Percentiles rank a stretch among this genome's conserved stretches.
Evolutionary conservation across 2,329 filamentous ascomycete species (phyloP).

Genomic region (Exophiala phaeomuriformis): DNA sequence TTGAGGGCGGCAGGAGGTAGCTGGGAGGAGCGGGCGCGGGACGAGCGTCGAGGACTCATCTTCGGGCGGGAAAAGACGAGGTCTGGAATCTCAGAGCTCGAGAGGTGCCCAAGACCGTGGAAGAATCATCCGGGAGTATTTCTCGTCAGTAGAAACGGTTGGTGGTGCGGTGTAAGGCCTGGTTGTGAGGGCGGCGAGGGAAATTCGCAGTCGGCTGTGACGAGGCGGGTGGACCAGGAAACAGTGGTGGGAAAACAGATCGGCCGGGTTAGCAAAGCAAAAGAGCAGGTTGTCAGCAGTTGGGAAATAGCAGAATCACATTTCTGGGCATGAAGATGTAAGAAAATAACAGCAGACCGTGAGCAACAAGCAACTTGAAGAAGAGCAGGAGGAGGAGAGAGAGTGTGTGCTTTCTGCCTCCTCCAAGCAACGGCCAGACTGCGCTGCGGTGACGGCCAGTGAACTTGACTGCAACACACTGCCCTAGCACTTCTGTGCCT

Average conservation of each 20-base stretch:
- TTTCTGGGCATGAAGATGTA: background rate
- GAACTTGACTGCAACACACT: background rate
- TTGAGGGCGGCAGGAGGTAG: slow-evolving; percentile 61
- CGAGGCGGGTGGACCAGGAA: background rate
- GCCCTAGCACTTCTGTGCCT: background rate
- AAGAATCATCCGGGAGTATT: slow-evolving; percentile 1
- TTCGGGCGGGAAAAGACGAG: slow-evolving; percentile 8
- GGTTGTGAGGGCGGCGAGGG: slow-evolving; percentile 5
- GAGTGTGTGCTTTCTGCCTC: slow-evolving; percentile 5
- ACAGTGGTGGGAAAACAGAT: background rate
- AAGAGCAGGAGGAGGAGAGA: slow-evolving; percentile 1
- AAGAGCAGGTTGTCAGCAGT: slow-evolving; percentile 7
- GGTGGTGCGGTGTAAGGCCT: slow-evolving; percentile 5
- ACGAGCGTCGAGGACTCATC: slow-evolving; percentile 77
- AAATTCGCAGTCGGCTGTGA: slow-evolving; percentile 10
- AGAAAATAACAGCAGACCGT: background rate
- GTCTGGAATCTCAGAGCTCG: background rate
- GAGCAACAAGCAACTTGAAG: background rate
- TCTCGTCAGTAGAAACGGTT: background rate
- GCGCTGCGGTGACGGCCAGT: background rate
- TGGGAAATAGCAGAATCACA: slow-evolving; percentile 13
- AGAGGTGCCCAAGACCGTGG: background rate
- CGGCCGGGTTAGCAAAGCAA: background rate
- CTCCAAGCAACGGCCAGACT: background rate
- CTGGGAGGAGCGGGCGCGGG: slow-evolving; percentile 76